Conservation (phyloP, 2,329 filamentous ascomycete species). For the Cercospora brassicicola region DNA sequence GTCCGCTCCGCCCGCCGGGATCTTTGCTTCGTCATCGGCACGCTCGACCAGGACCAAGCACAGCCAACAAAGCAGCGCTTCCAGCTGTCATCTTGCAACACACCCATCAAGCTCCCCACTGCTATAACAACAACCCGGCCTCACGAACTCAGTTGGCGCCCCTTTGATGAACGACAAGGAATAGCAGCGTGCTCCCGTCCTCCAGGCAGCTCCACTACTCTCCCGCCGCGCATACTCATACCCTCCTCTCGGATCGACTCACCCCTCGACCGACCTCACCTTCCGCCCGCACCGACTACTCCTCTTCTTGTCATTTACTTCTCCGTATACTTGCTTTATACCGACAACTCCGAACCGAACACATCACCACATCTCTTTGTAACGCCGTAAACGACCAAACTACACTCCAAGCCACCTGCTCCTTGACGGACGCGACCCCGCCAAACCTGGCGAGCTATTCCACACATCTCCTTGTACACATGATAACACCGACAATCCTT, state of each 20-base stretch:
- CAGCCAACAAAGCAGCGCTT: constrained; percentile 10
- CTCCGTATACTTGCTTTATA: constrained; percentile 25
- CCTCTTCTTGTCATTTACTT: constrained; percentile 23
- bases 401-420: constrained; percentile 21
- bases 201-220: constrained; percentile 25
- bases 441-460: constrained; percentile 16
- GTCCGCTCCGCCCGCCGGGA: constrained; percentile 22
- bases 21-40: constrained; percentile 22
- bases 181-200: constrained; percentile 15
- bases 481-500: constrained; percentile 33
- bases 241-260: constrained; percentile 13
- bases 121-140: constrained; percentile 6
- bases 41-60: constrained; percentile 10
- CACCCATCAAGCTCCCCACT: background rate
- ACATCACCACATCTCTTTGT: constrained; percentile 15
- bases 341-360: background rate
- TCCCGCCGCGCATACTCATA: constrained; percentile 9
- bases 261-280: constrained; percentile 12
- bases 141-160: constrained; percentile 9
- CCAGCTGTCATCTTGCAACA: constrained; percentile 11
- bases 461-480: constrained; percentile 27
- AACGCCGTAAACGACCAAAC: constrained; percentile 14
- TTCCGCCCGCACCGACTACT: constrained; percentile 8
- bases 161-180: constrained; percentile 24
- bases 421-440: constrained; percentile 29